Conservation (phyloP, 306 rosid species). For the Ziziphus jujuba region DNA sequence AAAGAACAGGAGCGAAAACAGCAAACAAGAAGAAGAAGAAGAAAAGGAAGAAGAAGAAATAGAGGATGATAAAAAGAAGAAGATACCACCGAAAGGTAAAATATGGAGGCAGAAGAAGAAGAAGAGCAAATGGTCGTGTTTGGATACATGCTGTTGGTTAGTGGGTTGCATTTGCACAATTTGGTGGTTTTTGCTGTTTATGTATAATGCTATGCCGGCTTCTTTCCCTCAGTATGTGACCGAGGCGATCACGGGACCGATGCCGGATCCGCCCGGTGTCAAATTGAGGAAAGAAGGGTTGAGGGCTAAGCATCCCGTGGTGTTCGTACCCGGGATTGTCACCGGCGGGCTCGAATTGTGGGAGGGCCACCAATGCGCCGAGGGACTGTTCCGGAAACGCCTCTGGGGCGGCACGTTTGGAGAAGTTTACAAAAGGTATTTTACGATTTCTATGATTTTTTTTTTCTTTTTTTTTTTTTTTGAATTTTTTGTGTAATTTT, state of each 20-base stretch:
- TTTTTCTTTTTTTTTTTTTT: slow-evolving; percentile 1
- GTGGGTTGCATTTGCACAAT: slow-evolving; percentile 62
- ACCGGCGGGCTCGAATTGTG: slow-evolving; percentile 83
- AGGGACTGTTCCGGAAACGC: slow-evolving; percentile 71
- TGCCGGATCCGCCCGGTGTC: slow-evolving; percentile 77
- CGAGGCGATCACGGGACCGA: slow-evolving; percentile 68
- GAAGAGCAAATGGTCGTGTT: slow-evolving; percentile 61
- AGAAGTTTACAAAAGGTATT: slow-evolving; percentile 76
- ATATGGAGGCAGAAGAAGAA: slow-evolving; percentile 12
- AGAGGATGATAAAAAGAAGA: slow-evolving; percentile 3
- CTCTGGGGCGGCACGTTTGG: slow-evolving; percentile 90
- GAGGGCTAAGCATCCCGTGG: slow-evolving; percentile 70
- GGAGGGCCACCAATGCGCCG: slow-evolving; percentile 82
- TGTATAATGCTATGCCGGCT: slow-evolving; percentile 67
- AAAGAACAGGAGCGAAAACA: slow-evolving; percentile 11
- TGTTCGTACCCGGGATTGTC: slow-evolving; percentile 80
- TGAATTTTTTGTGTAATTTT: not conserved
- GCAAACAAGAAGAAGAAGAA: slow-evolving; percentile 9
- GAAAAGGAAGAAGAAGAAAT: slow-evolving; percentile 4
- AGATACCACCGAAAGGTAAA: slow-evolving; percentile 8
- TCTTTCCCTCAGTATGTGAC: slow-evolving; percentile 78
- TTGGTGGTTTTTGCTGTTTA: slow-evolving; percentile 73
- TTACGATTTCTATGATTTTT: too few species aligned
- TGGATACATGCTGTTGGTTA: slow-evolving; percentile 77
- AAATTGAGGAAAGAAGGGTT: slow-evolving; percentile 71